These are phyloP conservation scores for Coniochaeta prunicola DNA, from an alignment of 2,329 filamentous ascomycete genomes.

Conservation along the genomic window DNA sequence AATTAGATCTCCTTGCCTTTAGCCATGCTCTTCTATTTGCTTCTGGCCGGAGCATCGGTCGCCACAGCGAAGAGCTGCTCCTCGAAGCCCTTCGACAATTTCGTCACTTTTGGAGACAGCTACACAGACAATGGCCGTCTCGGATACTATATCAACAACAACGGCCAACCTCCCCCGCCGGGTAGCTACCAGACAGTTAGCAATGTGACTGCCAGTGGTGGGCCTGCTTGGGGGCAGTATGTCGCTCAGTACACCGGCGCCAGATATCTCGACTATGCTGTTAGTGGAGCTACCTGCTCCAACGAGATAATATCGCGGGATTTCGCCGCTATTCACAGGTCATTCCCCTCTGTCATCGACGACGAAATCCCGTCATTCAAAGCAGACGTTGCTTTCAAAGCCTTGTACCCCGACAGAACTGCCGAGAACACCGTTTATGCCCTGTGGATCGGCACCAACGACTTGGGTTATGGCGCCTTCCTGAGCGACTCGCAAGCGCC, in stretches of 20 bases:
- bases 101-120: constrained; percentile 68
- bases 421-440: constrained; percentile 61
- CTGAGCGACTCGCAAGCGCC: constrained; percentile 55
- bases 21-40: constrained; percentile 14
- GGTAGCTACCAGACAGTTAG: constrained; percentile 40
- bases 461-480: constrained; percentile 60
- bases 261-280: constrained; percentile 61
- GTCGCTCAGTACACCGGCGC: constrained; percentile 52
- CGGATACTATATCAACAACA: constrained; percentile 51
- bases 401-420: constrained; percentile 35
- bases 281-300: constrained; percentile 65
- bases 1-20: neutral
- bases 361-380: constrained; percentile 54
- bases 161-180: constrained; percentile 54
- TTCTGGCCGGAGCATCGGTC: constrained; percentile 13
- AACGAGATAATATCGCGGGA: constrained; percentile 57
- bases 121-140: constrained; percentile 68
- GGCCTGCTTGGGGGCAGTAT: constrained; percentile 62
- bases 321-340: constrained; percentile 38
- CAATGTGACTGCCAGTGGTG: constrained; percentile 54
- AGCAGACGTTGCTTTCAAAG: constrained; percentile 35
- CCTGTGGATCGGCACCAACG: constrained; percentile 78
- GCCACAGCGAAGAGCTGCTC: constrained; percentile 5
- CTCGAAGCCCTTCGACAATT: constrained; percentile 44
- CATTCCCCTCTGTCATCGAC: constrained; percentile 55